These are phyloP conservation scores for Vaccinium corymbosum DNA, from an alignment of 148 eudicot genomes.

Conservation along the genomic window DNA sequence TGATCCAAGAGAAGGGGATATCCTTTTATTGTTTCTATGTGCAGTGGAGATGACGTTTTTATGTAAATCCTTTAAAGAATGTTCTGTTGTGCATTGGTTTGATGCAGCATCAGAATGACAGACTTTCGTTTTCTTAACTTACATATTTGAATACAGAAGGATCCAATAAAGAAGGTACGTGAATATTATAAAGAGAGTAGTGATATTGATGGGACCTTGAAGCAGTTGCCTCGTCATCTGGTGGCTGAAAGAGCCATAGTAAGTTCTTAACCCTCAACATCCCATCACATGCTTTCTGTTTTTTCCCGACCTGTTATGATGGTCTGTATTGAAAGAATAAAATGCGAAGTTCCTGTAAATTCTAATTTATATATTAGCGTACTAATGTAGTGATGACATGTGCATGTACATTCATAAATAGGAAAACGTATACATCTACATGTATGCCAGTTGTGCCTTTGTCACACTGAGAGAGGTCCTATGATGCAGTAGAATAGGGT, in stretches of 20 bases:
- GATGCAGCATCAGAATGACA: slow-evolving; percentile 9
- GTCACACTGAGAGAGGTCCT: not conserved
- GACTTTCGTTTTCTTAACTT: slow-evolving; percentile 40
- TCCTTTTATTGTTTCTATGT: slow-evolving; percentile 44
- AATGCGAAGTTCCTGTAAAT: not conserved
- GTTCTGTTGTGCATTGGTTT: slow-evolving; percentile 11
- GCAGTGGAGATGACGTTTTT: slow-evolving; percentile 11
- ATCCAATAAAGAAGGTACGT: slow-evolving; percentile 56
- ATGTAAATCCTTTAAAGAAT: slow-evolving; percentile 5
- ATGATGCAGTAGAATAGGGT: no score
- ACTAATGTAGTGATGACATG: not conserved
- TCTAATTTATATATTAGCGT: not conserved
- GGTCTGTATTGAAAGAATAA: not conserved
- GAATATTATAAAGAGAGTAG: slow-evolving; percentile 79
- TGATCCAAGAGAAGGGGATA: slow-evolving; percentile 99
- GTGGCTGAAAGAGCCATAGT: slow-evolving; percentile 95
- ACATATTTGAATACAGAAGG: slow-evolving; percentile 60
- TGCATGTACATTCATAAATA: not conserved
- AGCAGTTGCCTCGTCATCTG: slow-evolving; percentile 72
- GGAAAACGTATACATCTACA: not conserved
- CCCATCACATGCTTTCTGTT: not conserved
- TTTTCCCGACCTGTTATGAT: not conserved
- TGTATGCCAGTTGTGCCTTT: not conserved
- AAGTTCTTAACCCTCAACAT: slow-evolving; percentile 31
- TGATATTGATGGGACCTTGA: slow-evolving; percentile 79